phyloP scores from a whole-genome alignment of 805 yeast species.

The Schwanniomyces vanrijiae region DNA sequence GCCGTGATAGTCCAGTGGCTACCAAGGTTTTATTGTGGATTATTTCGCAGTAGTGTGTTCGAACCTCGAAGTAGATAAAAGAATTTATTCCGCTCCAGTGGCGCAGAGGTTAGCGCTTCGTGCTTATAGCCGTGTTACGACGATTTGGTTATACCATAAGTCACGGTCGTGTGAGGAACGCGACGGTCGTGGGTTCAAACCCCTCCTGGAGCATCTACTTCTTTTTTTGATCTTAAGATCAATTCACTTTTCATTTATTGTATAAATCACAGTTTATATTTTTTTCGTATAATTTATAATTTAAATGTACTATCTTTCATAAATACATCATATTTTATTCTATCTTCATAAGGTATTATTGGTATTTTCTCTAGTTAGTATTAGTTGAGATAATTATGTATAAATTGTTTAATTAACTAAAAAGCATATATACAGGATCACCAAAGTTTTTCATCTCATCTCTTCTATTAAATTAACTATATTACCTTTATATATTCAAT shows the following conservation, averaged over 20 bases:
- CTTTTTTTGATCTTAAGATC: constrained; percentile 4
- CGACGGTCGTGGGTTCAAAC: constrained; percentile 57
- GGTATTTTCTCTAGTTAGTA: too few relatives aligned
- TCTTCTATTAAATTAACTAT: neutral
- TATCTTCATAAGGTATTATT: too few relatives aligned
- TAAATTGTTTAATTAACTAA: too few relatives aligned
- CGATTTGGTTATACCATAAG: constrained; percentile 45
- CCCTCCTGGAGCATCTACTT: constrained; percentile 50
- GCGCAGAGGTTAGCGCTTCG: constrained; percentile 58
- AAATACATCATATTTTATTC: too few relatives aligned
- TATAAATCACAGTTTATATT: neutral
- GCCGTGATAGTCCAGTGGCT: constrained; percentile 1
- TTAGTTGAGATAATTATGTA: too few relatives aligned
- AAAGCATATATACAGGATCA: constrained; percentile 3
- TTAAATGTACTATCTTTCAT: too few relatives aligned
- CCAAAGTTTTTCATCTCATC: constrained; percentile 10
- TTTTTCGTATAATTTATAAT: too few relatives aligned
- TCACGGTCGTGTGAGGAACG: constrained; percentile 57
- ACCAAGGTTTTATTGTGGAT: neutral
- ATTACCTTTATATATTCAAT: neutral
- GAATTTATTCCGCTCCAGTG: constrained; percentile 36
- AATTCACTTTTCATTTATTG: neutral
- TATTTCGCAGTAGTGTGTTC: constrained; percentile 1
- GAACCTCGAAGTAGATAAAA: constrained; percentile 6
- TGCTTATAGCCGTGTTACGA: constrained; percentile 50